These are phyloP conservation scores for Angomonas desouzai DNA, from an alignment of 208 protist species.

Conservation along the genomic window DNA sequence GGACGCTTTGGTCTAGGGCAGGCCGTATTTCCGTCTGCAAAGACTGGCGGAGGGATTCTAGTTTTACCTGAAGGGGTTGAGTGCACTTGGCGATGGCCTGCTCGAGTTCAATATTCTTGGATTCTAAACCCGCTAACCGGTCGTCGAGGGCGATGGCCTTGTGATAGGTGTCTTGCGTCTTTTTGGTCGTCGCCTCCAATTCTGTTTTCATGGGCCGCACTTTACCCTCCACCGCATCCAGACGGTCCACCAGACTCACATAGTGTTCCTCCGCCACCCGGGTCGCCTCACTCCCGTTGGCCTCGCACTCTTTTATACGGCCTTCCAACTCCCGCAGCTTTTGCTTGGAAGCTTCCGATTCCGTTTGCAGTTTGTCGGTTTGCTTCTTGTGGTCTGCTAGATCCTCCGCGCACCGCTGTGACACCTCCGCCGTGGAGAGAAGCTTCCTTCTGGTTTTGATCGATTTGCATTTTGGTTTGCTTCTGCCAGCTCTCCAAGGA, in stretches of 20 bases:
- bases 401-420: not conserved
- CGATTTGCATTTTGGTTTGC: constrained; percentile 16
- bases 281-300: not conserved
- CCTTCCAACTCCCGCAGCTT: not conserved
- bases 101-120: not conserved
- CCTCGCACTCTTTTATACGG: not conserved
- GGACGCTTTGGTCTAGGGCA: not conserved
- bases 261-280: not conserved
- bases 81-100: not conserved
- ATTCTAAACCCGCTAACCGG: not conserved
- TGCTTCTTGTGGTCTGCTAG: not conserved
- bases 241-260: not conserved
- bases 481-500: constrained; percentile 14
- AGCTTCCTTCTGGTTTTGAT: not conserved
- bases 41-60: constrained; percentile 8
- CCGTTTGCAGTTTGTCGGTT: not conserved
- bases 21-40: constrained; percentile 1
- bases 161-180: not conserved
- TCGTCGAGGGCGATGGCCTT: not conserved
- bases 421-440: not conserved
- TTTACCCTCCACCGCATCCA: constrained; percentile 18
- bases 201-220: constrained; percentile 1
- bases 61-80: constrained; percentile 8
- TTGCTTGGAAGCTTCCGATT: not conserved
- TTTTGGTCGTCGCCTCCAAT: constrained; percentile 11